Evolutionary conservation across 108 stramenopile genomes (phyloP).

Genomic region (Schizochytrium sp.): DNA sequence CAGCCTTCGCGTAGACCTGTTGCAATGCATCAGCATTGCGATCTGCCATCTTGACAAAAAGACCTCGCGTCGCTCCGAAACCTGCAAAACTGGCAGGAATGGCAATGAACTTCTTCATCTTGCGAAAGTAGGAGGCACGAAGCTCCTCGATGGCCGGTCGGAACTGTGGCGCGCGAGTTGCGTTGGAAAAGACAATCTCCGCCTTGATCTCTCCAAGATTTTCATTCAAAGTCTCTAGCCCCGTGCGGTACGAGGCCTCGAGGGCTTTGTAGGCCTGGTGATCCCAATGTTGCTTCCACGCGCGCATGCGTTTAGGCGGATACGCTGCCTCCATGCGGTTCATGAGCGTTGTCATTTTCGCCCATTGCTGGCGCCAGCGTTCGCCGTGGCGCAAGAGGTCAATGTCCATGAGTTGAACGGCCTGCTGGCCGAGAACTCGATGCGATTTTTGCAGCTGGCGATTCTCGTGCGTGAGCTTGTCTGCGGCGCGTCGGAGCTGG

Average conservation of each 20-base stretch:
- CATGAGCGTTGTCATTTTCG: conserved; percentile 23
- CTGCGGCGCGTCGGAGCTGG: conserved; percentile 46
- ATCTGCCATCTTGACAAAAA: conserved; percentile 37
- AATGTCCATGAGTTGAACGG: conserved; percentile 35
- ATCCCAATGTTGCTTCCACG: conserved; percentile 56
- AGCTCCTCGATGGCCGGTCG: conserved; percentile 54
- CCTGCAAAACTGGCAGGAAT: conserved; percentile 27
- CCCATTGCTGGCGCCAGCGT: conserved; percentile 37
- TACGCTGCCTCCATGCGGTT: conserved; percentile 26
- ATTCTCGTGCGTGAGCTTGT: conserved; percentile 48
- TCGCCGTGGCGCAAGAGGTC: conserved; percentile 43
- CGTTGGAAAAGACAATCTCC: conserved; percentile 34
- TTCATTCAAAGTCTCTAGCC: conserved; percentile 56
- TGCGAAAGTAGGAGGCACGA: conserved; percentile 46
- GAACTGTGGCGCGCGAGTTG: conserved; percentile 28
- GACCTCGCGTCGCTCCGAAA: not conserved
- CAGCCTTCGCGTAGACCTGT: conserved; percentile 52
- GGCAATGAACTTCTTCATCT: conserved; percentile 49
- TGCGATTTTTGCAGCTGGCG: conserved; percentile 40
- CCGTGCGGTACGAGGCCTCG: conserved; percentile 50
- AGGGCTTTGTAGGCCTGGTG: conserved; percentile 56
- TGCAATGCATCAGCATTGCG: conserved; percentile 29
- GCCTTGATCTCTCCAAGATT: conserved; percentile 33
- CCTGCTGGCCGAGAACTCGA: not conserved
- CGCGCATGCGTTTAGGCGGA: conserved; percentile 27